Evolutionary conservation across 2,329 filamentous ascomycete species (phyloP), one percentile per base, ranked within the genome.

Genomic region (Eutypella sp.): DNA sequence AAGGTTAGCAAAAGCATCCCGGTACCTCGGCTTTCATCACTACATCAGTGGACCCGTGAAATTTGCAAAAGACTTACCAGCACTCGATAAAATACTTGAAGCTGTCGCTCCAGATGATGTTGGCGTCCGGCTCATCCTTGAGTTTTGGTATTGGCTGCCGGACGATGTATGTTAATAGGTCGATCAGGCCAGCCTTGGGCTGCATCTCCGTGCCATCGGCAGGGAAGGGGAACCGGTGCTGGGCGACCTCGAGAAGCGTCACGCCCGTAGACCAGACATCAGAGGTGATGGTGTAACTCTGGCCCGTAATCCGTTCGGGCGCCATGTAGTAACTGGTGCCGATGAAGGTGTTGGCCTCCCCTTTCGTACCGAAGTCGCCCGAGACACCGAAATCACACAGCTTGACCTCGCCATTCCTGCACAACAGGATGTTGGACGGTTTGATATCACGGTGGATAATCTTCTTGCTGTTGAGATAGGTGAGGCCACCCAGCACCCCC

Each of bases 11-110:
- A n/a, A n/a, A n/a, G n/a, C n/a, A n/a, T n/a, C n/a, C n/a, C n/a
- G n/a, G n/a, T n/a, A n/a, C n/a, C n/a, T n/a, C n/a, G n/a, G n/a
- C n/a, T n/a, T n/a, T n/a, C n/a, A n/a, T n/a, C n/a, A n/a, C n/a
- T n/a, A n/a, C n/a, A n/a, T n/a, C n/a, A n/a, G n/a, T n/a, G n/a
- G n/a, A n/a, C n/a, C 5, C 18, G 16, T n/a, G 39, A 38, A 16
- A 45, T n/a, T n/a, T n/a, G n/a, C n/a, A n/a, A n/a, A n/a, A n/a
- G n/a, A 84, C 89, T 64, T 80, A 97, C 92, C 93, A 97, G 81
- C 91, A 96, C 71, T 96, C 91, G 59, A 99, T 96, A 60, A 99
- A 99, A 66, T 96, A 96, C 67, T 99, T 99, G 71, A 99, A 97
- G 62, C 88, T 95, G 57, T 95, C 88, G 57, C 88, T 95, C 93